Evolutionary conservation across 2,329 filamentous ascomycete genomes (phyloP).

Genomic region (Botrytis aclada): DNA sequence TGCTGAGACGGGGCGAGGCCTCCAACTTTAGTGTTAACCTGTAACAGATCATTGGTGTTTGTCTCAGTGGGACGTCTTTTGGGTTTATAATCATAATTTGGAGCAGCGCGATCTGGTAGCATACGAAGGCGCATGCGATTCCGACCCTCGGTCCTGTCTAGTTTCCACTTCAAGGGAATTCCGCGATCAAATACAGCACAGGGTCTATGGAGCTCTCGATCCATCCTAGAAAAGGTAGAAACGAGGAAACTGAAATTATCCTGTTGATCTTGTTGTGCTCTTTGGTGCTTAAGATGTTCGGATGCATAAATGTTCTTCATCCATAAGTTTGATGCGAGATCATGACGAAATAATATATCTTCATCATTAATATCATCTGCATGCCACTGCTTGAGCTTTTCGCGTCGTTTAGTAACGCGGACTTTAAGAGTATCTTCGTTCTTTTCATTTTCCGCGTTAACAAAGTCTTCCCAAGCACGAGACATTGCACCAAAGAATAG

Average conservation of each 20-base stretch:
- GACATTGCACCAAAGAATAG: slow-evolving; percentile 81
- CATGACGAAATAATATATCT: slow-evolving; percentile 74
- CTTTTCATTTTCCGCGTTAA: slow-evolving; percentile 73
- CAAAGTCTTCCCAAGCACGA: slow-evolving; percentile 85
- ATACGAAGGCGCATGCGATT: slow-evolving; percentile 92
- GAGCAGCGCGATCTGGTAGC: slow-evolving; percentile 69
- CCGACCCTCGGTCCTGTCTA: slow-evolving; percentile 92
- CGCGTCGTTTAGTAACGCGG: slow-evolving; percentile 72
- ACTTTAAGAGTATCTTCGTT: slow-evolving; percentile 72
- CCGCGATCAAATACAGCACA: slow-evolving; percentile 75
- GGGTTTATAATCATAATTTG: slow-evolving; percentile 75
- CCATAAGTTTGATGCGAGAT: slow-evolving; percentile 85
- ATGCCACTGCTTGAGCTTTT: slow-evolving; percentile 79
- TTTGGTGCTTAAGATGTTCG: slow-evolving; percentile 87
- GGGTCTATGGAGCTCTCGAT: slow-evolving; percentile 72
- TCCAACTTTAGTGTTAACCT: slow-evolving; percentile 35
- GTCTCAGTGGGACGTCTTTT: slow-evolving; percentile 64
- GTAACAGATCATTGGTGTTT: slow-evolving; percentile 38
- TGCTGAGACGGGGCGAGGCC: slow-evolving; percentile 17
- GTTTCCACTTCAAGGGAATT: slow-evolving; percentile 72
- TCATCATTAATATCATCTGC: slow-evolving; percentile 65
- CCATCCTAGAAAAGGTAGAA: slow-evolving; percentile 73
- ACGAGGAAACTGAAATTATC: slow-evolving; percentile 79
- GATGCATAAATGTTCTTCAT: slow-evolving; percentile 92
- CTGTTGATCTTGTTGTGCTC: slow-evolving; percentile 86